These are phyloP conservation scores for Pulveroboletus sp. DNA, from an alignment of 768 basidiomycete genomes.

Conservation along the genomic window DNA sequence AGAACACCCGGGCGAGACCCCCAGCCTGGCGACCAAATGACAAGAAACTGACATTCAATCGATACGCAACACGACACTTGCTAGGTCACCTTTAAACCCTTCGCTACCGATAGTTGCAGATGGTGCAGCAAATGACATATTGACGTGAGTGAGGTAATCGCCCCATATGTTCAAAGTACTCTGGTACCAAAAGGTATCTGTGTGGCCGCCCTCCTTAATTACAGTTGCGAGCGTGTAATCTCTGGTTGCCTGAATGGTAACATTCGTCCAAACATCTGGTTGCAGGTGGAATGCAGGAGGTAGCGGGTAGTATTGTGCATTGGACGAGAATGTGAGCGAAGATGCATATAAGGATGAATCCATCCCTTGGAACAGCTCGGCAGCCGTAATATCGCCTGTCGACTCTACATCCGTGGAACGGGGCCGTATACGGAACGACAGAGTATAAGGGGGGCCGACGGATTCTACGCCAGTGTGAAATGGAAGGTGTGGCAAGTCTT, in stretches of 20 bases:
- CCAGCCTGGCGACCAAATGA: too few relatives aligned
- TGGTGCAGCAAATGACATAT: slow-evolving; percentile 45
- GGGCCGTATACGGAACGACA: slow-evolving; percentile 38
- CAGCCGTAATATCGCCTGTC: slow-evolving; percentile 11
- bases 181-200: slow-evolving; percentile 30
- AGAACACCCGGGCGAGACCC: neutral
- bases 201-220: slow-evolving; percentile 11
- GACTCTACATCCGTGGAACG: slow-evolving; percentile 9
- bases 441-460: slow-evolving; percentile 42
- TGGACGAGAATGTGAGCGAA: slow-evolving; percentile 39
- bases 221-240: slow-evolving; percentile 34
- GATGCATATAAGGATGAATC: slow-evolving; percentile 36
- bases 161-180: slow-evolving; percentile 41
- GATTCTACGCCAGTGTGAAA: slow-evolving; percentile 33
- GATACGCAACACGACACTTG: slow-evolving; percentile 25
- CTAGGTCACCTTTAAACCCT: slow-evolving; percentile 35
- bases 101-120: slow-evolving; percentile 33
- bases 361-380: slow-evolving; percentile 33
- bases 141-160: slow-evolving; percentile 34
- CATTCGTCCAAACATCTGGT: slow-evolving; percentile 28
- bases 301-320: slow-evolving; percentile 36
- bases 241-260: slow-evolving; percentile 37
- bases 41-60: slow-evolving; percentile 9
- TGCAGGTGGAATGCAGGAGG: slow-evolving; percentile 27
- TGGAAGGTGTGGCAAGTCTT: slow-evolving; percentile 15